These are phyloP conservation scores for Stramenopiles sp. DNA, from an alignment of 352 stramenopile genomes.

Conservation along the genomic window DNA sequence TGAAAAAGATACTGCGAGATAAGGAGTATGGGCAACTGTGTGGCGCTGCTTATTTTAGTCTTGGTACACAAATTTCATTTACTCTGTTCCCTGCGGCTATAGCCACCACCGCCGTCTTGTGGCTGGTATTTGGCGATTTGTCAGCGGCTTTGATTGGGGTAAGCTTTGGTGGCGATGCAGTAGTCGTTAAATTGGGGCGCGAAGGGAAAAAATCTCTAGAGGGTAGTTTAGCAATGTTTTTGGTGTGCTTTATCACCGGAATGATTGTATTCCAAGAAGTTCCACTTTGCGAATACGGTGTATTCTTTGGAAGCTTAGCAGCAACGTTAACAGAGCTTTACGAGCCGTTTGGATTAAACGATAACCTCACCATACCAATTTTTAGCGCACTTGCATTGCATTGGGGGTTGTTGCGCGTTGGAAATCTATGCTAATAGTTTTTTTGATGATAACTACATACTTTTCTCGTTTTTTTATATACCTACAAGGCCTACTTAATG, in stretches of 20 bases:
- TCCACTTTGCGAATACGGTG: constrained; percentile 9
- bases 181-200: background rate
- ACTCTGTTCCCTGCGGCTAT: no score
- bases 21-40: no score
- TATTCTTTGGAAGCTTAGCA: background rate
- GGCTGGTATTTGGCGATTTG: constrained; percentile 4
- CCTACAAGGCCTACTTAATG: no score
- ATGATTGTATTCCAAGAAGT: background rate
- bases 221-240: constrained; percentile 14
- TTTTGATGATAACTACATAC: no score
- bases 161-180: background rate
- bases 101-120: no score
- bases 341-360: constrained; percentile 14
- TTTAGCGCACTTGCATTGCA: background rate
- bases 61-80: no score
- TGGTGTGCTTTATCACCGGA: constrained; percentile 3
- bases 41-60: no score
- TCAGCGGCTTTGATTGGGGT: constrained; percentile 6
- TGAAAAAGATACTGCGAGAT: no score
- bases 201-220: constrained; percentile 10
- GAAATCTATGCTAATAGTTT: no score
- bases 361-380: constrained; percentile 15
- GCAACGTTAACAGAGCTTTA: constrained; percentile 15
- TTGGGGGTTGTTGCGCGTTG: background rate
- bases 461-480: no score